Conservation (phyloP, 192 early-diverging fungal genomes). For the Powellomyces hirtus region DNA sequence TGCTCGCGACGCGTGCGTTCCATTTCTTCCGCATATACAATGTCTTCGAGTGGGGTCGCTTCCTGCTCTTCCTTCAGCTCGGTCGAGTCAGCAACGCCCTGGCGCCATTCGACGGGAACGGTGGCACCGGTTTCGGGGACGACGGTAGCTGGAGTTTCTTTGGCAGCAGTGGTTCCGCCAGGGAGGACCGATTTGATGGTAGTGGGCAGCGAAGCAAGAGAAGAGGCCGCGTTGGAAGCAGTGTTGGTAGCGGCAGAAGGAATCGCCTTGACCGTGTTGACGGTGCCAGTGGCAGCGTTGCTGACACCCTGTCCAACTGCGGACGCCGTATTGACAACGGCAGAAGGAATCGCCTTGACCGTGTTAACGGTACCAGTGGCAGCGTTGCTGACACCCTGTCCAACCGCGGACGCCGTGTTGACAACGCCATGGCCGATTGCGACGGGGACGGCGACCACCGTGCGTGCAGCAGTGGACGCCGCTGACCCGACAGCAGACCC, state of each 20-base stretch:
- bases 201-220: no score
- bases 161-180: neutral
- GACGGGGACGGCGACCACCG: neutral
- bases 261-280: neutral
- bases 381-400: conserved; percentile 7
- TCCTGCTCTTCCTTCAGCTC: neutral
- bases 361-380: neutral
- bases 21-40: conserved; percentile 14
- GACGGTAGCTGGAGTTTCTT: neutral
- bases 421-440: neutral
- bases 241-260: neutral
- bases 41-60: conserved; percentile 7
- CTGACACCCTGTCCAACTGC: neutral
- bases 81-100: neutral
- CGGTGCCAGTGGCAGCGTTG: neutral
- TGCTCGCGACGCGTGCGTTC: conserved; percentile 12
- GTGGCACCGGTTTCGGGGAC: neutral
- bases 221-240: neutral
- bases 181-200: no score
- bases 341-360: neutral
- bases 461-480: neutral
- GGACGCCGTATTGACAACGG: conserved; percentile 4
- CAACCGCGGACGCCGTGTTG: conserved; percentile 9
- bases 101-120: neutral
- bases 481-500: neutral